Percentiles rank a stretch among this genome's conserved stretches.
These are phyloP conservation scores for Auriscalpium orientale DNA, from an alignment of 768 basidiomycete species.

Conservation along the genomic window DNA sequence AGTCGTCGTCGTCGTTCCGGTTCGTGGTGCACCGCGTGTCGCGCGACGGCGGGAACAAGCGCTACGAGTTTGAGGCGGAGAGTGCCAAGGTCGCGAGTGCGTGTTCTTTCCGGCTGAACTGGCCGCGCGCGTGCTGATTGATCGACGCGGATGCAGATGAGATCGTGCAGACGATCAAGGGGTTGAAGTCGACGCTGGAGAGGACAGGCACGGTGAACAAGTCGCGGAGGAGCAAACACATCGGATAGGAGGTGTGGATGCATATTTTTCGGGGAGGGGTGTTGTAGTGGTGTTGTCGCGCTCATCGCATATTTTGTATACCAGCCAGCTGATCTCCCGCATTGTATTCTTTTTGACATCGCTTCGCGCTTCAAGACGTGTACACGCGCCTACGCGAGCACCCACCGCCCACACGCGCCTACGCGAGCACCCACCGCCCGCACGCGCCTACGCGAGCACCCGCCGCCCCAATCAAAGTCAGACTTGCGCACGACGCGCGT, in stretches of 20 bases:
- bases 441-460: neutral
- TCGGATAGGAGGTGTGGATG: slow-evolving; percentile 24
- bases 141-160: slow-evolving; percentile 39
- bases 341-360: no score
- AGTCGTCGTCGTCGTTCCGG: slow-evolving; percentile 80
- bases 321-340: no score
- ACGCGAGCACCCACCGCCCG: no score
- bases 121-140: neutral
- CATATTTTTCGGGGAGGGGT: no score
- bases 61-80: slow-evolving; percentile 97
- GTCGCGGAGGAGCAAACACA: slow-evolving; percentile 56
- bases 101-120: slow-evolving; percentile 22
- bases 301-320: no score
- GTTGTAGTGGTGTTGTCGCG: no score
- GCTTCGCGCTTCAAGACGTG: no score
- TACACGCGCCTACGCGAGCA: neutral
- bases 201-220: slow-evolving; percentile 56
- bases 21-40: slow-evolving; percentile 59
- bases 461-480: slow-evolving; percentile 3
- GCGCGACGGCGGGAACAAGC: slow-evolving; percentile 68
- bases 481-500: neutral
- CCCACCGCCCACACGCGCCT: slow-evolving; percentile 2
- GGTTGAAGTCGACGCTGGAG: slow-evolving; percentile 57
- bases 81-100: slow-evolving; percentile 70
- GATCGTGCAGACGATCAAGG: slow-evolving; percentile 67